phyloP scores from a whole-genome alignment of 2,329 filamentous ascomycete genomes.

The Aspergillus sp. region DNA sequence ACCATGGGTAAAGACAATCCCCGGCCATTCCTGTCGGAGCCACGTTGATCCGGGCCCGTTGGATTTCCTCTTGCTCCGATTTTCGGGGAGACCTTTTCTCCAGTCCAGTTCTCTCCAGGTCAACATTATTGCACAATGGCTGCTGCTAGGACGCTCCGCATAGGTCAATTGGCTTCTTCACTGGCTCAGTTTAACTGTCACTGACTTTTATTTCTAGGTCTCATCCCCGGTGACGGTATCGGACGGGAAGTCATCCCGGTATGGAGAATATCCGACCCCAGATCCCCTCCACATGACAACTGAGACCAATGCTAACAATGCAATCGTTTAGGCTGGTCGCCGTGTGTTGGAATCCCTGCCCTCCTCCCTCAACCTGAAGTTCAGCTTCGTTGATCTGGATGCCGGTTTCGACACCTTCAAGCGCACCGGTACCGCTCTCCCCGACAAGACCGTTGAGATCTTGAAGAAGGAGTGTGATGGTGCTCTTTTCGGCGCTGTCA shows the following conservation, averaged over 20 bases:
- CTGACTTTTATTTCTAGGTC: conserved; percentile 56
- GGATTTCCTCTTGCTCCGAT: conserved; percentile 25
- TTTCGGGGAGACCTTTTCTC: conserved; percentile 21
- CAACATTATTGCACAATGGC: conserved; percentile 27
- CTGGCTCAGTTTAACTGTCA: conserved; percentile 1
- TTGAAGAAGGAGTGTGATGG: conserved; percentile 90
- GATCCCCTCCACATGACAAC: neutral
- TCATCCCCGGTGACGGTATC: conserved; percentile 97
- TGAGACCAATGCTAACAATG: conserved; percentile 14
- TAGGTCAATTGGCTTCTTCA: conserved; percentile 52
- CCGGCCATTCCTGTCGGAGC: neutral
- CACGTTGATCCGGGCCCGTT: neutral
- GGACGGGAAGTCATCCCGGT: conserved; percentile 96
- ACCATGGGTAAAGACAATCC: neutral
- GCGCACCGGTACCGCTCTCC: conserved; percentile 81
- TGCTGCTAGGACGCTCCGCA: conserved; percentile 64
- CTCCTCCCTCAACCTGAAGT: conserved; percentile 84
- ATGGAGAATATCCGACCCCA: conserved; percentile 18
- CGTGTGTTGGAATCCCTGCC: conserved; percentile 90
- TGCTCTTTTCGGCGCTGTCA: conserved; percentile 93
- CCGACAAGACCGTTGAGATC: conserved; percentile 85
- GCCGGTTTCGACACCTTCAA: conserved; percentile 94
- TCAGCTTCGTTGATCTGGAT: conserved; percentile 89
- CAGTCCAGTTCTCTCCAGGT: conserved; percentile 7
- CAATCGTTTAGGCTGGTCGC: conserved; percentile 62